Base-by-base conservation (phyloP, 345 rosid species). In the Litchi chinensis region DNA sequence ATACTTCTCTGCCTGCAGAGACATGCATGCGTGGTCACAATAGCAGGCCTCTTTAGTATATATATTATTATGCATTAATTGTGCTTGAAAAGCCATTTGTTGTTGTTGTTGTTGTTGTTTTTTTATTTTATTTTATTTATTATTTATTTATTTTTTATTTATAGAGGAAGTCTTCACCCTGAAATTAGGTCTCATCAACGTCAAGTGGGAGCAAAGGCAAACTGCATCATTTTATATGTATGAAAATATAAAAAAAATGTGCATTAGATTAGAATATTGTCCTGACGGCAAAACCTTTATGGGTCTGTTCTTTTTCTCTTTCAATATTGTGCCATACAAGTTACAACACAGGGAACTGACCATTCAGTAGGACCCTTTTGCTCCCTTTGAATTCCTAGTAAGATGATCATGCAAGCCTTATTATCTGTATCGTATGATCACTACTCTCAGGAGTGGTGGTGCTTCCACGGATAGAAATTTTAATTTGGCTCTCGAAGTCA, bases 141-240 rank as follows among this genome's bases (percentile, higher is more conserved):
- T n/a, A n/a, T n/a, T n/a, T n/a, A n/a, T n/a, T n/a, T n/a, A n/a
- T n/a, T n/a, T n/a, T 26, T 65, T 70, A 54, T 71, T 12, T 56
- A 4, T 43, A 9, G 40, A 65, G 64, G 76, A 80, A 76, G 76
- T 76, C 79, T 71, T 39, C 67, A 71, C 67, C 15, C 40, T 48
- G 70, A 46, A 48, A 50, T 48, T 76, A 71, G 65, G 43, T 41
- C 44, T 50, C 37, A 32, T 32, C 4, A 32, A 32, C 70, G 39
- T 46, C 46, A 18, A 43, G 37, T 39, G 5, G 52, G 64, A 40
- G 44, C 71, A 74, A 73, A 16, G 59, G 28, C 48, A 68, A 68
- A 68, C 0, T 43, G 11, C 57, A 69, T 57, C 37, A 4, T 69
- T 46, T 69, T 44, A 43, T n/a, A 68, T 44, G 24, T 68, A 15